Evolutionary conservation across 768 basidiomycete genomes (phyloP).

Genomic region (Grammothele lineata): DNA sequence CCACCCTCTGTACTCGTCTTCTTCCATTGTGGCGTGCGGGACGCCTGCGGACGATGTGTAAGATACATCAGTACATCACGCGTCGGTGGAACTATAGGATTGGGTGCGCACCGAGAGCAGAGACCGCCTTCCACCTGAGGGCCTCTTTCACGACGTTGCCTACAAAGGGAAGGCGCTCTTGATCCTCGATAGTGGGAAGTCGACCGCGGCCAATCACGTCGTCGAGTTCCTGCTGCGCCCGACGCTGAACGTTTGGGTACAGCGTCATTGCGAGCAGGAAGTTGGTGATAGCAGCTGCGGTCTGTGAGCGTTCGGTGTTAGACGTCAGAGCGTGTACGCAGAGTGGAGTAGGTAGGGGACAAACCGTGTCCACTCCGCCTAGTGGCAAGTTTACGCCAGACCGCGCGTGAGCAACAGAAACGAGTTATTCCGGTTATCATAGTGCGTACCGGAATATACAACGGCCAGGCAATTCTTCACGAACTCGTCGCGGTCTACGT

Average conservation of each 20-base stretch:
- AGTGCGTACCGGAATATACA: neutral
- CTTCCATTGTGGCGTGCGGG: constrained; percentile 16
- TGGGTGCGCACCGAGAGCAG: constrained; percentile 23
- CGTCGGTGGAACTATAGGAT: too few relatives aligned
- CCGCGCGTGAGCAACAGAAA: too few relatives aligned
- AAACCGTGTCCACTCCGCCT: too few relatives aligned
- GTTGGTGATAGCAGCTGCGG: constrained; percentile 26
- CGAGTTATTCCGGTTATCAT: too few relatives aligned
- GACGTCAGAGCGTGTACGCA: neutral
- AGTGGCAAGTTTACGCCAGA: too few relatives aligned
- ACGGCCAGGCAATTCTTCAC: neutral
- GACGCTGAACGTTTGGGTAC: constrained; percentile 10
- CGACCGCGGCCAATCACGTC: constrained; percentile 10
- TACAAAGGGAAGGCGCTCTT: constrained; percentile 5
- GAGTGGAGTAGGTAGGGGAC: too few relatives aligned
- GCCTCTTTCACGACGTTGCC: neutral
- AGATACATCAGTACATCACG: too few relatives aligned
- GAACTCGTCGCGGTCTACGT: too few relatives aligned
- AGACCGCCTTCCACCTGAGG: constrained; percentile 12
- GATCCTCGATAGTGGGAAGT: constrained; percentile 11
- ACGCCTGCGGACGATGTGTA: neutral
- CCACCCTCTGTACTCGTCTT: constrained; percentile 26
- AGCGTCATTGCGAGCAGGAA: constrained; percentile 13
- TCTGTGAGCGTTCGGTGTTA: constrained; percentile 21
- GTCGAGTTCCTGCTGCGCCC: constrained; percentile 15